phyloP scores from a whole-genome alignment of 768 basidiomycete species.

The Chiua virens region DNA sequence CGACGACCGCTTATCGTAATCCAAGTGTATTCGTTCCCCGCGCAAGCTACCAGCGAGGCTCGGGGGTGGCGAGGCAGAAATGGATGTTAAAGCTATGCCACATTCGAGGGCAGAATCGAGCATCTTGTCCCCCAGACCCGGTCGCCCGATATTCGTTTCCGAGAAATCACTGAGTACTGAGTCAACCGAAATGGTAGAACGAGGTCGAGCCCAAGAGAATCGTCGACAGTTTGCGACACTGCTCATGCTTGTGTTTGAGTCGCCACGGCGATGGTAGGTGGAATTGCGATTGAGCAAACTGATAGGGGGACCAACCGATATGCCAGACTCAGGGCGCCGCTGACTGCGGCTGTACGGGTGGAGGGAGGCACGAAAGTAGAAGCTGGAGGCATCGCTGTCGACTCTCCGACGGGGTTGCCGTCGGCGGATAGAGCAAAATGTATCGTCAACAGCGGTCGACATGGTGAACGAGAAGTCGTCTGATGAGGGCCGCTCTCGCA shows the following conservation, averaged over 20 bases:
- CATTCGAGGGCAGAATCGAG: slow-evolving; percentile 59
- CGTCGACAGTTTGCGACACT: slow-evolving; percentile 58
- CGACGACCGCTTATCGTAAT: slow-evolving; percentile 37
- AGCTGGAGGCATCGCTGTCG: slow-evolving; percentile 76
- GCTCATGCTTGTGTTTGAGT: slow-evolving; percentile 58
- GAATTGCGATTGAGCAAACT: slow-evolving; percentile 72
- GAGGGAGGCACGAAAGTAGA: slow-evolving; percentile 53
- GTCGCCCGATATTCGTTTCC: slow-evolving; percentile 56
- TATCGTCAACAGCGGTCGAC: slow-evolving; percentile 61
- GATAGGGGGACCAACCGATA: slow-evolving; percentile 64
- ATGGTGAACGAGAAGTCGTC: slow-evolving; percentile 60
- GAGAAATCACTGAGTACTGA: slow-evolving; percentile 68
- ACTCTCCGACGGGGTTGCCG: slow-evolving; percentile 50
- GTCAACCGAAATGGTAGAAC: slow-evolving; percentile 58
- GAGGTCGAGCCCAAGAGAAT: slow-evolving; percentile 59
- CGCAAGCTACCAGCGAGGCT: slow-evolving; percentile 29
- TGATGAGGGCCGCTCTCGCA: slow-evolving; percentile 54
- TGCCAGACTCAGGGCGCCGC: slow-evolving; percentile 61
- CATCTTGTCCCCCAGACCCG: slow-evolving; percentile 87
- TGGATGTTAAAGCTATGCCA: slow-evolving; percentile 56
- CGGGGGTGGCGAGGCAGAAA: slow-evolving; percentile 64
- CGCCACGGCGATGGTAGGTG: slow-evolving; percentile 50
- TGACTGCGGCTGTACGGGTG: slow-evolving; percentile 48
- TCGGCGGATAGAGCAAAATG: slow-evolving; percentile 59
- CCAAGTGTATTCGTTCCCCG: slow-evolving; percentile 9